Percentiles rank a stretch among this genome's conserved stretches.
Evolutionary conservation across 495 filamentous ascomycete genomes (phyloP).

Genomic region (Talaromyces nanjingensis): DNA sequence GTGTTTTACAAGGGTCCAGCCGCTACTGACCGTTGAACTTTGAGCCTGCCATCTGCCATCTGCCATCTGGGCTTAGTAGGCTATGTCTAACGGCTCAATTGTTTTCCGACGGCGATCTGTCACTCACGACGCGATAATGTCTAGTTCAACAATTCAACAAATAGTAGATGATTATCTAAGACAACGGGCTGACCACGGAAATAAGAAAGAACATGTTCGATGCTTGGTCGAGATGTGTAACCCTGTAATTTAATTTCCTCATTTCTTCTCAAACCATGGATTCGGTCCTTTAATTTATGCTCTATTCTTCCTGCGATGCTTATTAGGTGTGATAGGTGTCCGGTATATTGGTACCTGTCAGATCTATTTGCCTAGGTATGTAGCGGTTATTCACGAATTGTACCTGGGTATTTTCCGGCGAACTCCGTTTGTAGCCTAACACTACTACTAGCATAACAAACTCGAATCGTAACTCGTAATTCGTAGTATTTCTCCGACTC

Average conservation of each 20-base stretch:
- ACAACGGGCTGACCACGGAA: not conserved
- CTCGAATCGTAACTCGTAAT: no score
- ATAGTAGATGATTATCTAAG: no score
- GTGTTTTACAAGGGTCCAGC: not conserved
- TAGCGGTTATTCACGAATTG: not conserved
- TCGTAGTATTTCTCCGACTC: no score
- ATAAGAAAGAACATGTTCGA: not conserved
- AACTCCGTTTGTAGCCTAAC: not conserved
- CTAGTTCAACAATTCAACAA: no score
- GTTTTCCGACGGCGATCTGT: not conserved
- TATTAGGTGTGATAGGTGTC: not conserved
- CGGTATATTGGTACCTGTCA: not conserved
- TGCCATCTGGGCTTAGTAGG: not conserved
- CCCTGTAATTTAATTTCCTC: not conserved
- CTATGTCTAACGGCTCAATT: not conserved
- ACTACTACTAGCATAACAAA: no score
- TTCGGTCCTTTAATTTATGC: constrained; percentile 2
- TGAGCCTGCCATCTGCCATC: no score
- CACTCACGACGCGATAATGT: no score
- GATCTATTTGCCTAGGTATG: not conserved
- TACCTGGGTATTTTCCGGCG: not conserved
- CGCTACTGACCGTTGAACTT: constrained; percentile 8
- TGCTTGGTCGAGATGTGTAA: not conserved
- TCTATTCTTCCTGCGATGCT: not conserved
- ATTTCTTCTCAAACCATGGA: not conserved